Base-by-base conservation (phyloP, 306 rosid species). In the Pyrus bretschneideri region DNA sequence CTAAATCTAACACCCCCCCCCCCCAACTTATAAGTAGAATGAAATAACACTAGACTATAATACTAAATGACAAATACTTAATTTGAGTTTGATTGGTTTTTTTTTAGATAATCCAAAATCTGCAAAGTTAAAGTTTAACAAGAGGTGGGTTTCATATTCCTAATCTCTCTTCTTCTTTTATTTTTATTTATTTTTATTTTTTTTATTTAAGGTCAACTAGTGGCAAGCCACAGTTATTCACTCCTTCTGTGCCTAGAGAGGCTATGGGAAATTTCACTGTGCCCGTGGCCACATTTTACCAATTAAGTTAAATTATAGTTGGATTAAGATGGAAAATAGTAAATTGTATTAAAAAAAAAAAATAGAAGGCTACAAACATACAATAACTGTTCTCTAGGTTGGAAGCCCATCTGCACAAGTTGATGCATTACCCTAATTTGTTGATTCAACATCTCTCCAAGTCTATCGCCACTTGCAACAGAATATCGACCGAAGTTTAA, bases 191-290 rank as follows among this genome's bases (percentile, higher is more conserved):
- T 9, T 45, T 57, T 8, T 31, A 12, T 45, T 13, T 46, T n/a
- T 9, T 4, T 31, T 4, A 25, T 25, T 25, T 25, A 25, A 25
- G 27, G 6, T 3, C 61, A 55, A 55, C 4, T 9, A 0, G 9
- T 55, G n/a, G 14, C 0, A 33, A 33, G 8, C 0, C 8, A 33
- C 2, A 33, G 0, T 5, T 33, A 35, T 6, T 1, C 0, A 35
- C 9, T 1, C 0, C 0, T 35, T 35, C 9, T 35, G 9, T 2
- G 2, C 9, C 9, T 1, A 9, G 2, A 35, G 40, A 6, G 9
- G 40, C 9, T 6, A 35, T 35, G 40, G 0, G 2, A 2, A 35
- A 35, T 35, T 35, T 35, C 9, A 35, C 9, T 1, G 9, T 35
- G 0, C 40, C 6, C 13, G 9, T 19, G 9, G 0, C 62, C 6